Percentiles rank a stretch among this genome's conserved stretches.
Evolutionary conservation across 1,284 basidiomycete genomes (phyloP).

Genomic region (Ustilago xerochloae): DNA sequence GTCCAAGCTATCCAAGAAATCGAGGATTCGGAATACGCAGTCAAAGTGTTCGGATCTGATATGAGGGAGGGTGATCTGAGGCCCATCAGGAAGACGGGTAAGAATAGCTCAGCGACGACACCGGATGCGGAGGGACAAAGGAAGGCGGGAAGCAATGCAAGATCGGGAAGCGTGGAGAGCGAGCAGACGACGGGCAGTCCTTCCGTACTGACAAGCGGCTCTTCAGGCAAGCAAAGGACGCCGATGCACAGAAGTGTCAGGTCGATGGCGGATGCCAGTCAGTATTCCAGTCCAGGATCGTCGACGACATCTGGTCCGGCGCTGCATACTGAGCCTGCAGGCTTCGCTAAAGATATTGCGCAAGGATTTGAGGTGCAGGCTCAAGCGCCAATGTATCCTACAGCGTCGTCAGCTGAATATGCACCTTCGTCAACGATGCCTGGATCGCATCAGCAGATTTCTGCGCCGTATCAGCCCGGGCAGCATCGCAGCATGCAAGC

Average conservation of each 20-base stretch:
- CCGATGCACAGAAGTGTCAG: conserved; percentile 1
- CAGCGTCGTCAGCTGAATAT: not conserved
- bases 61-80: conserved; percentile 29
- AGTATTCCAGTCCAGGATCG: conserved; percentile 10
- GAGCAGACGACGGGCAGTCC: conserved; percentile 6
- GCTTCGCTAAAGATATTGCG: not conserved
- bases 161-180: conserved; percentile 9
- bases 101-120: conserved; percentile 14
- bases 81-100: conserved; percentile 17
- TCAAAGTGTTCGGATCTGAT: conserved; percentile 39
- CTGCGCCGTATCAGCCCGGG: not conserved
- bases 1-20: conserved; percentile 38
- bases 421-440: not conserved
- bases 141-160: not conserved
- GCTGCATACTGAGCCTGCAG: not conserved
- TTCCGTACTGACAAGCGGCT: not conserved
- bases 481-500: conserved; percentile 1
- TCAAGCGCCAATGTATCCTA: not conserved
- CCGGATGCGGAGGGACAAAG: conserved; percentile 15
- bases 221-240: conserved; percentile 2
- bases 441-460: conserved; percentile 1
- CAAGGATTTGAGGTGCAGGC: not conserved
- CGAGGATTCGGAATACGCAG: conserved; percentile 35
- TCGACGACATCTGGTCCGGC: conserved; percentile 6
- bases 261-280: conserved; percentile 1